These are phyloP conservation scores for Pleochaeta shiraiana DNA, from an alignment of 2,329 filamentous ascomycete genomes.

Conservation along the genomic window DNA sequence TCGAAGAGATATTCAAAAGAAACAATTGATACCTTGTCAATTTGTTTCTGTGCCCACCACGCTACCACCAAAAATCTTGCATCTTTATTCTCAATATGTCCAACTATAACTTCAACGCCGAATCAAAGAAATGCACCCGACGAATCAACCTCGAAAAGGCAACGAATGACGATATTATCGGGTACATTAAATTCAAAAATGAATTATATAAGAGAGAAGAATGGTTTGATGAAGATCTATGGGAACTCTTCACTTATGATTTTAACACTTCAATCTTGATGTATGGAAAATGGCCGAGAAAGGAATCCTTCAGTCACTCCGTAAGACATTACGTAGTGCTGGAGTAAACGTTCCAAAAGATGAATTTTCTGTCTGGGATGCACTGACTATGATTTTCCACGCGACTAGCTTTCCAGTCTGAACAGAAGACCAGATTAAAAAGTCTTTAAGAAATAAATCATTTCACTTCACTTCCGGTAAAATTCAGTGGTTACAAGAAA, in stretches of 20 bases:
- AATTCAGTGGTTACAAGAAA: neutral
- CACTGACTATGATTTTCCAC: neutral
- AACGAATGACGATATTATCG: neutral
- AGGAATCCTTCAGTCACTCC: neutral
- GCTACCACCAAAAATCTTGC: neutral
- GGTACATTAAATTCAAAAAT: neutral
- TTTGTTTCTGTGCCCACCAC: neutral
- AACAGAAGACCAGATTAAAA: neutral
- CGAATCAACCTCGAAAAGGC: neutral
- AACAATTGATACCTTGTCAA: neutral
- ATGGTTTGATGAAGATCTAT: neutral
- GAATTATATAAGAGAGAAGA: neutral
- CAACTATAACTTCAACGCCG: neutral
- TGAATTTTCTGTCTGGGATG: neutral
- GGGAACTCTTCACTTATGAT: neutral
- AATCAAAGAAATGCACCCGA: neutral
- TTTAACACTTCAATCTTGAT: neutral
- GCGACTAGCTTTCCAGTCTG: neutral
- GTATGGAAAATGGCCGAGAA: neutral
- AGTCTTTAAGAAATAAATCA: neutral
- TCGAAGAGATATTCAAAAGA: neutral
- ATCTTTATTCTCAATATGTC: too few relatives aligned
- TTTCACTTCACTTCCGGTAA: neutral
- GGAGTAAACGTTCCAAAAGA: neutral
- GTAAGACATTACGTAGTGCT: neutral